A percentile compares a stretch with the other conserved stretches of the same genome.
phyloP scores from a whole-genome alignment of 2,329 filamentous ascomycete species.

The Magnaporthiopsis incrustans region DNA sequence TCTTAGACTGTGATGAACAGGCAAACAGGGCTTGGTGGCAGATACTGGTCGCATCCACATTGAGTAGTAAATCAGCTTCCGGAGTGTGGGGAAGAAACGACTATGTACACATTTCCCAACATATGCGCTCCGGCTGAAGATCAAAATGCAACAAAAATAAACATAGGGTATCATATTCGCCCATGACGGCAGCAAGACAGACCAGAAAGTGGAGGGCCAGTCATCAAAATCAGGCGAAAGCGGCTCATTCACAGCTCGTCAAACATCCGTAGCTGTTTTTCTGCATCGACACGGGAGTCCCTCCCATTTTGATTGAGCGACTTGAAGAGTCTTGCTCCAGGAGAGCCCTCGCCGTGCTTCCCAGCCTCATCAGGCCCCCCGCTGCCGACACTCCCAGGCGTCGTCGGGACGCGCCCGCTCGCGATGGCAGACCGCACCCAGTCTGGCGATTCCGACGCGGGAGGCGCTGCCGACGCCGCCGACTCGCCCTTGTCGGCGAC shows the following conservation, averaged over 20 bases:
- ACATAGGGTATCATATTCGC: conserved; percentile 4
- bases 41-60: neutral
- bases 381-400: neutral
- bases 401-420: neutral
- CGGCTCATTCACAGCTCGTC: conserved; percentile 33
- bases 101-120: neutral
- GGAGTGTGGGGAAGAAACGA: neutral
- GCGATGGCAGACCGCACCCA: conserved; percentile 2
- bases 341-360: neutral
- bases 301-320: conserved; percentile 5
- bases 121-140: neutral
- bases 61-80: neutral
- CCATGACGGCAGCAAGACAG: neutral
- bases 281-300: conserved; percentile 16
- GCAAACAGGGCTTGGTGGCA: neutral
- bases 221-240: neutral
- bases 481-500: neutral
- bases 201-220: neutral
- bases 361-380: neutral
- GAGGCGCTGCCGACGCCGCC: neutral
- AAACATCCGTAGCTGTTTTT: conserved; percentile 33
- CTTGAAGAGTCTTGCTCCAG: neutral
- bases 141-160: neutral
- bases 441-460: neutral
- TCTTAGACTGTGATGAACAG: too few species aligned